phyloP scores from a whole-genome alignment of 805 yeast species.

The Starmerella asiatica region DNA sequence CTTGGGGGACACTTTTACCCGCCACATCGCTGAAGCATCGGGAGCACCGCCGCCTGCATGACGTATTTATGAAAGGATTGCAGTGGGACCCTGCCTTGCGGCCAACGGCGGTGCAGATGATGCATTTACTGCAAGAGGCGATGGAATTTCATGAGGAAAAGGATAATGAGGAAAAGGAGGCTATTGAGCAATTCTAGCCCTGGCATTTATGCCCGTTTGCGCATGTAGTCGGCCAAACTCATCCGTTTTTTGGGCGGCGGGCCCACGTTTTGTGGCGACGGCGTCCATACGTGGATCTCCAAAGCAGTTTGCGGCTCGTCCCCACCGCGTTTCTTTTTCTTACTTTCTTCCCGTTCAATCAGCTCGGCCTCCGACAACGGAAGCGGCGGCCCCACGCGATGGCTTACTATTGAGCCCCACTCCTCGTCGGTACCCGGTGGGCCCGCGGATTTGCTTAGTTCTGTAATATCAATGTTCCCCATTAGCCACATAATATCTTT shows the following conservation, averaged over 20 bases:
- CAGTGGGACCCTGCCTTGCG: constrained; percentile 59
- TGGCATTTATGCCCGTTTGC: constrained; percentile 9
- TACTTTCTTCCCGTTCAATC: not conserved
- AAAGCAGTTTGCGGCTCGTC: constrained; percentile 4
- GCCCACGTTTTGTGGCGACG: constrained; percentile 8
- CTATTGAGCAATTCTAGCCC: not conserved
- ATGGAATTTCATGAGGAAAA: no score
- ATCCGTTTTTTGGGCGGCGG: constrained; percentile 18
- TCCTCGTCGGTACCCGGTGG: constrained; percentile 8
- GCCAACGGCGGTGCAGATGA: constrained; percentile 13
- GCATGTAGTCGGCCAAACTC: constrained; percentile 20
- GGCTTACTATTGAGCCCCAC: constrained; percentile 10
- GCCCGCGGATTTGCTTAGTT: not conserved
- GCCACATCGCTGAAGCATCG: not conserved
- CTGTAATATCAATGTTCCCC: not conserved
- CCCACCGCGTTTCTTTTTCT: not conserved
- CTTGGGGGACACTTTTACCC: not conserved
- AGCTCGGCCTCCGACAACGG: not conserved
- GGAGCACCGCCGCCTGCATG: constrained; percentile 20
- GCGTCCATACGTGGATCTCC: constrained; percentile 12
- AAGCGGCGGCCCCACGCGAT: no score
- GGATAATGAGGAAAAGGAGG: no score
- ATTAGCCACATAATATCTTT: constrained; percentile 11
- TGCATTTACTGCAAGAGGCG: not conserved
- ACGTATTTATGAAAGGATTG: constrained; percentile 33